These are phyloP conservation scores for Metrosideros polymorpha DNA, from an alignment of 441 rosid species.

Conservation along the genomic window DNA sequence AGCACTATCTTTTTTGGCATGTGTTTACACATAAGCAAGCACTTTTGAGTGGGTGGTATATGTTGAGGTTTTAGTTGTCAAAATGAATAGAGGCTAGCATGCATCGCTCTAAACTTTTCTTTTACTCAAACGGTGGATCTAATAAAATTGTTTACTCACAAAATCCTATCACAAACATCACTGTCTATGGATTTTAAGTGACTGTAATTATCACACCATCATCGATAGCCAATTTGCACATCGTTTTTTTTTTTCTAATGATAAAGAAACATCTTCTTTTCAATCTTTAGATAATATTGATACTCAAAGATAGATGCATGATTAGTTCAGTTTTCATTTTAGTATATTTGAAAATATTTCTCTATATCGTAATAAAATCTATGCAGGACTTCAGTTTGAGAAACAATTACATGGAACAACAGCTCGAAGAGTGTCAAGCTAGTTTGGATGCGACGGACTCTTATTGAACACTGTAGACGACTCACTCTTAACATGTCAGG, in stretches of 20 bases:
- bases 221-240: neutral
- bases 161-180: neutral
- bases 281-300: neutral
- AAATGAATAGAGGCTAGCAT: neutral
- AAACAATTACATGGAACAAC: neutral
- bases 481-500: too few relatives aligned
- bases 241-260: neutral
- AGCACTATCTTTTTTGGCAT: neutral
- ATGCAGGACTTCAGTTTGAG: neutral
- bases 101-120: neutral
- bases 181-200: neutral
- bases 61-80: neutral
- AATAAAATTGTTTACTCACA: neutral
- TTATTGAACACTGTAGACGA: too few relatives aligned
- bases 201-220: neutral
- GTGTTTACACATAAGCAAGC: neutral
- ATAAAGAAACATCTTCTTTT: neutral
- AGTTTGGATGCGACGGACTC: neutral
- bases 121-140: neutral
- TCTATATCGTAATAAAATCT: neutral
- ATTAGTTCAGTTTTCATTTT: neutral
- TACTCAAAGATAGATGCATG: neutral
- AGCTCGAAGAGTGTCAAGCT: neutral
- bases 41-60: neutral
- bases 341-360: neutral